Conservation (phyloP, 208 protist genomes). For the Acanthamoeba lenticulata region DNA sequence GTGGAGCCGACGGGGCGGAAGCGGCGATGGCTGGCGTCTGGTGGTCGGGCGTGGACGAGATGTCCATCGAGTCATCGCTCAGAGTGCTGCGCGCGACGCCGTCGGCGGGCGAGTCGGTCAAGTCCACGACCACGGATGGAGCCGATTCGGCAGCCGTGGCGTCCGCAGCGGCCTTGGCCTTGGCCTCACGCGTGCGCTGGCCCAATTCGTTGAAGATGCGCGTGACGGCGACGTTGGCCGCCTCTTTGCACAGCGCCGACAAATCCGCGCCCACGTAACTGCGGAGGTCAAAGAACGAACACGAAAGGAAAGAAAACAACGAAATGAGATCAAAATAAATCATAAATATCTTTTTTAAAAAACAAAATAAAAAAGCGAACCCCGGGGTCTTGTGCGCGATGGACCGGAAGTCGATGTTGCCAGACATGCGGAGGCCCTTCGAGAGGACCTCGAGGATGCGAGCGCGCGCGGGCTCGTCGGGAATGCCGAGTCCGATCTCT, state of each 20-base stretch:
- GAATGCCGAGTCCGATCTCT: slow-evolving; percentile 97
- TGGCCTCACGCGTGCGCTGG: neutral
- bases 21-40: neutral
- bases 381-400: slow-evolving; percentile 96
- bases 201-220: slow-evolving; percentile 78
- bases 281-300: slow-evolving; percentile 37
- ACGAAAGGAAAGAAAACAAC: slow-evolving; percentile 33
- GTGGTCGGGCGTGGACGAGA: neutral
- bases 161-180: neutral
- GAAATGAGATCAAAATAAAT: too few relatives aligned
- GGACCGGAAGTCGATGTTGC: slow-evolving; percentile 94
- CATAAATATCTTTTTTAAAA: slow-evolving; percentile 67
- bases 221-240: slow-evolving; percentile 84
- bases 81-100: neutral
- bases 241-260: slow-evolving; percentile 95
- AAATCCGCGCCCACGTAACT: slow-evolving; percentile 98
- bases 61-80: neutral
- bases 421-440: slow-evolving; percentile 88
- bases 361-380: slow-evolving; percentile 67
- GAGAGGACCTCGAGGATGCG: slow-evolving; percentile 90
- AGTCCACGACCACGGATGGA: neutral
- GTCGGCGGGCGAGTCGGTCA: neutral
- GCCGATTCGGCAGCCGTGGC: neutral
- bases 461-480: slow-evolving; percentile 92
- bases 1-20: neutral